Base-by-base conservation (phyloP, 2,329 filamentous ascomycete genomes). In the Neocatenulostroma microsporum region DNA sequence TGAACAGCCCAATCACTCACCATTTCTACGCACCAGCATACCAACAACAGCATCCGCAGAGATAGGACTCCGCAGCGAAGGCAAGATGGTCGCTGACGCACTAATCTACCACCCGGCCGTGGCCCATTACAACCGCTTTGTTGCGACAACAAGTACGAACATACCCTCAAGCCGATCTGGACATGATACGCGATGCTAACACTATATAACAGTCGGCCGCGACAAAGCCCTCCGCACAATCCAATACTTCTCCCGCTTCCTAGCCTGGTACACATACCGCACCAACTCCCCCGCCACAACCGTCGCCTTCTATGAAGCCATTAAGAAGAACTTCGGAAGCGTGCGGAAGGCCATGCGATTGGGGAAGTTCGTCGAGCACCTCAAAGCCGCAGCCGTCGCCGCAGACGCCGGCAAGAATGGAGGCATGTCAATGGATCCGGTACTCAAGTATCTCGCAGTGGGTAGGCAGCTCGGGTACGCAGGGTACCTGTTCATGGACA, bases 231-330 rank as follows among this genome's bases (percentile, higher is more conserved):
- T 98, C 57, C 88, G 91, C 56, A 86, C 84, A 5, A 65, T 98
- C 39, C 91, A 98, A 69, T 98, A 96, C 79, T 94, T 96, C 67
- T 83, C 87, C 47, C 87, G 91, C 66, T 98, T 98, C 80, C 94
- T 94, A 66, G 82, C 88, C 50, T 98, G 91, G 89, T 98, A 98
- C 71, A 81, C 94, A 38, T 82, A 84, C 68, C 87, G 91, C 56
- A 96, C 88, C 54, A 96, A 98, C 74, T 80, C 78, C 56, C 76
- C 82, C 5, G 70, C 79, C 37, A 67, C 75, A 44, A 69, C 80
- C 51, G 84, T 96, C 61, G 76, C 78, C 45, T 84, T 87, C 41
- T 96, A 80, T 72, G 79, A 87, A 55, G 74, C 80, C 30, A 69
- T 93, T 61, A 96, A 95, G 79, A 88, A 87, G 72, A 84, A 94